Evolutionary conservation across 2,329 filamentous ascomycete species (phyloP).

Genomic region (Chrysoporthe deuterocubensis): DNA sequence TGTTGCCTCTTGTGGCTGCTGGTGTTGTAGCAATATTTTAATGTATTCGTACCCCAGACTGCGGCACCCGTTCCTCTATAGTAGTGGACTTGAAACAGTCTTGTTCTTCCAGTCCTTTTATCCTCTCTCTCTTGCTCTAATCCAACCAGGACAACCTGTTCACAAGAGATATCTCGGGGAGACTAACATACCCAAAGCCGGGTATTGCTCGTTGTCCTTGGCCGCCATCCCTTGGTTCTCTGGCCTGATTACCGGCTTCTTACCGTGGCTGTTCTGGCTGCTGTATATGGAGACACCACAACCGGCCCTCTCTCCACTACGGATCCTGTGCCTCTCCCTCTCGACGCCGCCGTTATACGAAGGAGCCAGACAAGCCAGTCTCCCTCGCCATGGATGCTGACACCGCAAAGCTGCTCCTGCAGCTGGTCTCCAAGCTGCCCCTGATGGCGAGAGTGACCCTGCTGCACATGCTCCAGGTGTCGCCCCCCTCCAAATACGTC

Average conservation of each 20-base stretch:
- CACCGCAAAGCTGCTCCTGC: slow-evolving; percentile 32
- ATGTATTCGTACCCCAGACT: not conserved
- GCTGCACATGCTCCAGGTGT: slow-evolving; percentile 68
- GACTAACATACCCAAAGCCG: not conserved
- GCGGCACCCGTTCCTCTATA: no score
- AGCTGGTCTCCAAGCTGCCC: slow-evolving; percentile 61
- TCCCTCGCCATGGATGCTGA: slow-evolving; percentile 25
- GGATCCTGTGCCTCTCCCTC: not conserved
- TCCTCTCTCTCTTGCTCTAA: not conserved
- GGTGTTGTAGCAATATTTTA: not conserved
- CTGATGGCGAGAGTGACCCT: slow-evolving; percentile 65
- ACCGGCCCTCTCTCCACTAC: not conserved
- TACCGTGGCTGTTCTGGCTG: no score
- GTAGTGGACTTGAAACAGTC: no score
- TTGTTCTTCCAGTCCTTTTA: not conserved
- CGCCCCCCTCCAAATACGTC: slow-evolving; percentile 74
- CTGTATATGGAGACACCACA: not conserved
- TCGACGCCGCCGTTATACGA: slow-evolving; percentile 7
- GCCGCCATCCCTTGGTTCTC: not conserved
- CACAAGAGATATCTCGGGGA: not conserved
- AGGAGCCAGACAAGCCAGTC: not conserved
- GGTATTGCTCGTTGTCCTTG: not conserved
- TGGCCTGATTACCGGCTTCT: no score
- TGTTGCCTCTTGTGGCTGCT: not conserved
- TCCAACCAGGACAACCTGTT: not conserved